Evolutionary conservation across 2,329 filamentous ascomycete genomes (phyloP), one percentile per base, ranked within the genome.

Genomic region (Geosmithia putterillii): DNA sequence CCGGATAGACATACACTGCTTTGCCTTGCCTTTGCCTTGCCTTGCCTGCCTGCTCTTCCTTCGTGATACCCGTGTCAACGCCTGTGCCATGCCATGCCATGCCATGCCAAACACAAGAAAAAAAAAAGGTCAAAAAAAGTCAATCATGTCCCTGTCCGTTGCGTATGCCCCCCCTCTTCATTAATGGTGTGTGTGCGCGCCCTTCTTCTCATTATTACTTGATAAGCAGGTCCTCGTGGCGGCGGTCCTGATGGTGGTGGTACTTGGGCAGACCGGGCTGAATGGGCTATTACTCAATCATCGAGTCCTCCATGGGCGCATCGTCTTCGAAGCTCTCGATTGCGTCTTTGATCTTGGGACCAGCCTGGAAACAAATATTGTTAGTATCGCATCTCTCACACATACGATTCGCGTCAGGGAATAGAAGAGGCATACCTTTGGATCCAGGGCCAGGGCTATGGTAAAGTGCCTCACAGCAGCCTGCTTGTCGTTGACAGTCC

Each of bases 401-500:
- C 7, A 36, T n/a, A 36, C 34, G 7, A 36, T 36, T 7, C 6
- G 14, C 15, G n/a, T n/a, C n/a, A 32, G 10, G 28, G 10, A 32
- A 14, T 25, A 25, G n/a, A 32, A 9, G 47, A 39, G 40, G 59
- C 71, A 58, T 70, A 94, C 90, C 81, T 96, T 96, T 23, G 90
- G 92, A 69, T 98, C 92, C 55, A 98, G 67, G 62, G 95, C 95
- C 56, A 96, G 69, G 17, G 92, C 92, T 60, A 89, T 90, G 7
- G 92, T 98, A 59, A 94, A 94, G 61, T 95, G 87, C 46, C 83
- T 81, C 46, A 98, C 85, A n/a, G 92, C 89, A 53, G 80, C 74
- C 47, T 80, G 79, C 59, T 80, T 84, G 54, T 86, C 77, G 52
- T 79, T 79, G 54, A 86, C 70, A 44, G 69, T 73, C 61, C 83